These are phyloP conservation scores for Taiozyma sp. DNA, from an alignment of 1,139 yeast species.

Conservation along the genomic window DNA sequence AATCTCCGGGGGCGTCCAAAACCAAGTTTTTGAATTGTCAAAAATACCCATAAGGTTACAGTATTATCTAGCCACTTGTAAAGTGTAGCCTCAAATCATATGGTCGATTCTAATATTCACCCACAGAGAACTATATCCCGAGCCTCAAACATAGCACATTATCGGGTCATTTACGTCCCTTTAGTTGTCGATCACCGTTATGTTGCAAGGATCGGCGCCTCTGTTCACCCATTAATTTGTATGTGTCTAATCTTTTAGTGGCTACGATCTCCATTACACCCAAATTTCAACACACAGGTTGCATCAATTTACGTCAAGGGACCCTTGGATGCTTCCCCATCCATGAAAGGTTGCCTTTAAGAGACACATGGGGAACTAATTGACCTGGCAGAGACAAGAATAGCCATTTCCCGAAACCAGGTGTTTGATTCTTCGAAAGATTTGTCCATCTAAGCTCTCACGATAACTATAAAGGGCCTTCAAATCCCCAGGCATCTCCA, in stretches of 20 bases:
- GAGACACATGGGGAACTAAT: neutral
- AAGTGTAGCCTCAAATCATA: no score
- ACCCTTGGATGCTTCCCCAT: neutral
- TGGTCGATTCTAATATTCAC: no score
- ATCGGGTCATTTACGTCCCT: no score
- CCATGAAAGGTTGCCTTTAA: neutral
- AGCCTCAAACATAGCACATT: no score
- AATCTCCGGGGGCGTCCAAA: no score
- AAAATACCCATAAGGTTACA: no score
- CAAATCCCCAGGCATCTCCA: no score
- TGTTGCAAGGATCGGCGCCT: neutral
- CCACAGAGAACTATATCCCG: no score
- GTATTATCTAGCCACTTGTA: no score
- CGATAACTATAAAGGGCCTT: neutral
- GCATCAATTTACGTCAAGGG: neutral
- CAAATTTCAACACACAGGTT: neutral
- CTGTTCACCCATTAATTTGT: neutral
- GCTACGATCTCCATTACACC: neutral
- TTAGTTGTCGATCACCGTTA: neutral
- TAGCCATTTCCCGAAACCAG: neutral
- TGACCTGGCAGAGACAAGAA: neutral
- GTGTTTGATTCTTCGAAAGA: neutral
- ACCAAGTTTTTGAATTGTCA: no score
- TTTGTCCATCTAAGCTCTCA: neutral
- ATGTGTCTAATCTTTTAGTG: neutral